Base-by-base conservation (phyloP, 805 yeast genomes). In the Isabelozyma pseudorhagii region DNA sequence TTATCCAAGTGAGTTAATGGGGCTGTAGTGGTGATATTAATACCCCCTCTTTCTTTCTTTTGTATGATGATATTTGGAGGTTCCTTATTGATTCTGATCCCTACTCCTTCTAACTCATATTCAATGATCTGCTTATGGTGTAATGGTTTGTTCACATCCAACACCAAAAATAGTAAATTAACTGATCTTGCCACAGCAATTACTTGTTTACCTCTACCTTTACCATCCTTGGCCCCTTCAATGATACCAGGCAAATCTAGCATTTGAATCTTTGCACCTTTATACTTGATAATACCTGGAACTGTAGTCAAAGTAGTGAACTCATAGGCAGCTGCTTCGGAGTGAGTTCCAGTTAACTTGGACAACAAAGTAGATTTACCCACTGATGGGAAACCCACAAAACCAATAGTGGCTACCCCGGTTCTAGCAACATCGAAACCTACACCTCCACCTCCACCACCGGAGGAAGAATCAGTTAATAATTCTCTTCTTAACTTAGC, bases 121-220 rank as follows among this genome's bases (percentile, higher is more conserved):
- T 94, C 99, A 53, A 94, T 91, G 63, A 94, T 87, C 66, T 85
- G 87, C 65, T 94, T 94, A 70, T 94, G 98, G 54, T 87, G 92
- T 59, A 94, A 78, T 4, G 99, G 99, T 66, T 94, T 94, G 72
- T 91, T 90, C 49, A 94, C 99, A 68, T 94, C 99, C 62, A 94
- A 75, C 3, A 94, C 96, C 64, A 94, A 89, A 68, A 94, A 94
- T 46, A 94, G 81, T 61, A 94, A 75, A 66, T 94, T 92, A 67
- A 97, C 96, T 3, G 97, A 90, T 71, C 99, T 82, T n/a, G 98
- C 98, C 51, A 94, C 99, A 2, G 99, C 99, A 71, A 94, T 94
- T 49, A 94, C 99, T 72, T 94, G 99, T 59, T 81, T 86, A 79
- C 96, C 96, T 78, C 96, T 80, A 73, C 96, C 96, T 67, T 87